Percentiles rank a stretch among this genome's conserved stretches.
Conservation (phyloP, 2,329 filamentous ascomycete genomes). For the Nemania abortiva region DNA sequence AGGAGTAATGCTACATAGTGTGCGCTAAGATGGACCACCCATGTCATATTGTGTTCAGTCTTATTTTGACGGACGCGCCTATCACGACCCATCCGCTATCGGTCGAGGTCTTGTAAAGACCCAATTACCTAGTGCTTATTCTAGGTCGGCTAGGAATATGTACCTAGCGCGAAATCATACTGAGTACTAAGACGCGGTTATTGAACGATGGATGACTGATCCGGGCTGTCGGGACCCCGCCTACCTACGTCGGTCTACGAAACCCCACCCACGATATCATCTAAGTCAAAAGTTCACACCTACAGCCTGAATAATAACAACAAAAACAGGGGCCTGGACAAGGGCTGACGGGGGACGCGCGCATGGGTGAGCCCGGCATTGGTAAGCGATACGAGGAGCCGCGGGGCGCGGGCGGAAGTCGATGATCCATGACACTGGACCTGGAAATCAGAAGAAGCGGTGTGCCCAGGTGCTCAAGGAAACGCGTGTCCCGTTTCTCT, state of each 20-base stretch:
- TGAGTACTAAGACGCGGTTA: constrained; percentile 22
- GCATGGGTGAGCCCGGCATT: constrained; percentile 9
- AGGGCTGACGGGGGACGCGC: constrained; percentile 1
- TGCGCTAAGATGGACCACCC: constrained; percentile 8
- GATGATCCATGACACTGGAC: constrained; percentile 28
- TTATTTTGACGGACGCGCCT: constrained; percentile 15
- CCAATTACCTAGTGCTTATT: constrained; percentile 30
- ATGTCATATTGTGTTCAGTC: constrained; percentile 14
- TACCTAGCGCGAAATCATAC: constrained; percentile 26
- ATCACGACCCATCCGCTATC: constrained; percentile 13
- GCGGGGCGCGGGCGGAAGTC: not conserved
- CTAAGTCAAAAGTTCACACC: not conserved
- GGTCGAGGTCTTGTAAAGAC: not conserved
- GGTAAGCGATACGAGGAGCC: constrained; percentile 4
- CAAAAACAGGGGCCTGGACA: not conserved
- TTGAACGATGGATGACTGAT: constrained; percentile 24
- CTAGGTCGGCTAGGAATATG: constrained; percentile 6
- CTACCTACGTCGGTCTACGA: constrained; percentile 24
- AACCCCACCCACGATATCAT: constrained; percentile 8
- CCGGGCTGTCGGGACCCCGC: constrained; percentile 35
- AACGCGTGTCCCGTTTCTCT: constrained; percentile 12
- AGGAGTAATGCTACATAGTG: constrained; percentile 23
- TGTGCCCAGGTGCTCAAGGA: constrained; percentile 24
- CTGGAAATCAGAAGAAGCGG: constrained; percentile 30
- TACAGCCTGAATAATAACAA: constrained; percentile 2